Percentiles rank a stretch among this genome's conserved stretches.
These are phyloP conservation scores for Pichiaceae sp. DNA, from an alignment of 1,139 yeast species.

Conservation along the genomic window DNA sequence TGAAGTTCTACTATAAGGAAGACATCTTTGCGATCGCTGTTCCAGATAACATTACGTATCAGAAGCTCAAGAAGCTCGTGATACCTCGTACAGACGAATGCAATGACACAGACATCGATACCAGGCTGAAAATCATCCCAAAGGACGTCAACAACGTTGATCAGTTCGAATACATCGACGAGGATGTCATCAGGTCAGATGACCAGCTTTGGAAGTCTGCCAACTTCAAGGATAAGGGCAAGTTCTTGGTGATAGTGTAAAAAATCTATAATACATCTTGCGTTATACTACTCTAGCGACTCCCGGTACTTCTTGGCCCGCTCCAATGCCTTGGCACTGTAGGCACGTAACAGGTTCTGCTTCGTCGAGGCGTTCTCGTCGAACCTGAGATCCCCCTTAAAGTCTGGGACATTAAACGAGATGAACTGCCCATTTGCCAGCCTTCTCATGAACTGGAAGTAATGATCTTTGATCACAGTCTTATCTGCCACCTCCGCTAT, in stretches of 20 bases:
- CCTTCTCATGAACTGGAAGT: conserved; percentile 19
- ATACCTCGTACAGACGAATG: conserved; percentile 49
- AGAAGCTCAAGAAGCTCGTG: conserved; percentile 56
- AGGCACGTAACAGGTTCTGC: conserved; percentile 28
- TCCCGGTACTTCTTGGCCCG: conserved; percentile 12
- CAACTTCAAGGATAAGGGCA: conserved; percentile 24
- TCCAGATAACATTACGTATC: conserved; percentile 50
- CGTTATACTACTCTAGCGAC: not conserved
- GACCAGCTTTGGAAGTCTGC: conserved; percentile 16
- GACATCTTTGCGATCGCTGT: conserved; percentile 85
- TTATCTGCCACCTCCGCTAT: conserved; percentile 14
- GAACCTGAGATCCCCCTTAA: conserved; percentile 1
- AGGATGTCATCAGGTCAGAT: conserved; percentile 15
- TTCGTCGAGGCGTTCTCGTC: conserved; percentile 22
- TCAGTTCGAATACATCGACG: conserved; percentile 13
- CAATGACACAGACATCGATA: conserved; percentile 15
- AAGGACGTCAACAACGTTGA: conserved; percentile 18
- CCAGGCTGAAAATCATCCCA: conserved; percentile 18
- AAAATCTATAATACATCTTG: not conserved
- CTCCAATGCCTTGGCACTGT: conserved; percentile 27
- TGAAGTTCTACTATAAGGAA: conserved; percentile 80
- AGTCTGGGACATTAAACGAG: conserved; percentile 10
- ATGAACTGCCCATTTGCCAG: conserved; percentile 7
- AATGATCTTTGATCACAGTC: conserved; percentile 6
- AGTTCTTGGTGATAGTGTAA: conserved; percentile 20